A percentile compares a stretch with the other conserved stretches of the same genome.
phyloP scores from a whole-genome alignment of 257 asterid genomes.

The Gentiana straminea region DNA sequence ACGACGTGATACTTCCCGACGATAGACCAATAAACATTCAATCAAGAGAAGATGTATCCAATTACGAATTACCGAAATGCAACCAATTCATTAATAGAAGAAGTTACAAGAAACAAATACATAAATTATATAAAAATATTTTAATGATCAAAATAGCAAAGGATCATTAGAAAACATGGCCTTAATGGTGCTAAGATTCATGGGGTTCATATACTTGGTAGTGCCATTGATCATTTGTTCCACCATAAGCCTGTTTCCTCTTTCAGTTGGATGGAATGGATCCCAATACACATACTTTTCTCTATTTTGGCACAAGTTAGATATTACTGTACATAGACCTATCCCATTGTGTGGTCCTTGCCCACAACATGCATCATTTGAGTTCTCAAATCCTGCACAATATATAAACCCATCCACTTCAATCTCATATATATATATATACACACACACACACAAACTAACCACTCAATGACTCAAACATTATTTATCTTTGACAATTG shows the following conservation, averaged over 20 bases:
- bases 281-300: constrained; percentile 75
- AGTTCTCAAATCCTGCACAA: constrained; percentile 50
- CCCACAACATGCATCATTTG: constrained; percentile 87
- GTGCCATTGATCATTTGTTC: constrained; percentile 49
- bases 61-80: no score
- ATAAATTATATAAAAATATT: no score
- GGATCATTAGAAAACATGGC: constrained; percentile 26
- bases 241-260: constrained; percentile 65
- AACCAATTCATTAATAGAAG: no score
- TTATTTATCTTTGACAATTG: no score
- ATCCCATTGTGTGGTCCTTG: constrained; percentile 89
- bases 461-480: no score
- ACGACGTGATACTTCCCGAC: no score
- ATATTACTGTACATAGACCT: constrained; percentile 66
- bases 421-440: no score
- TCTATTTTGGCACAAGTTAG: constrained; percentile 62
- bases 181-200: constrained; percentile 70
- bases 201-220: constrained; percentile 52
- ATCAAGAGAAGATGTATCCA: no score
- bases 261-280: constrained; percentile 75
- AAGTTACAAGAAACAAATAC: no score
- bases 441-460: no score
- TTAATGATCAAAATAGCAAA: no score
- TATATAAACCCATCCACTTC: background rate
- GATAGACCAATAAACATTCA: no score